Evolutionary conservation across 805 yeast genomes (phyloP), one percentile per base, ranked within the genome.

Genomic region (Yamadazyma philogaea): DNA sequence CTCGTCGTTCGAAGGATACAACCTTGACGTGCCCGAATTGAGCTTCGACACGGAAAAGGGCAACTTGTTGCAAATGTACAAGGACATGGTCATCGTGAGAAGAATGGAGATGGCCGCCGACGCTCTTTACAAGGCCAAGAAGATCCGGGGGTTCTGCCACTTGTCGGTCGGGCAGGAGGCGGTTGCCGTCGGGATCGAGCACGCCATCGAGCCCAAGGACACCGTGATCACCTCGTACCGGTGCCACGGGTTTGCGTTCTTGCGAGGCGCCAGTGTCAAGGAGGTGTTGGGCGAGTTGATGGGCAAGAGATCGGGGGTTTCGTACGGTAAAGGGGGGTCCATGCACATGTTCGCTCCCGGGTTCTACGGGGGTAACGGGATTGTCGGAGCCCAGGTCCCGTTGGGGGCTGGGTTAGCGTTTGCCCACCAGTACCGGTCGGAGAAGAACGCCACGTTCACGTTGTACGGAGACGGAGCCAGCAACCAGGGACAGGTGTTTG

Each of bases 61-160:
- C 39, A 77, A 82, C 43, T 70, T 93, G 56, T 74, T 93, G 59
- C 81, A 89, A 62, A 88, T 93, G 96, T 93, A 90, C 81, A 86
- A 88, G 73, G 96, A 91, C 64, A 90, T 93, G 98, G 81, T 84
- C 54, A 70, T 84, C 53, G 82, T 91, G 64, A 83, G 96, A 78
- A 86, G 99, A 72, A 82, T 93, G 93, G 99, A 93, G 75, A 91
- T 93, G 96, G 95, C 96, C 32, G 82, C 98, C 48, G 99, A 93
- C 66, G 98, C 97, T 24, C 75, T 93, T 52, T 93, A 93, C 78
- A 93, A 93, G 77, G 96, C 98, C 59, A 93, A 93, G 78, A 89
- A 91, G 74, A 90, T 93, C 61, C 82, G 98, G 76, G 99, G 99
- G 57, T 93, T 93, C 83, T 93, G 99, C 74, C 99, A 93, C 71